Conservation (phyloP, 2,329 filamentous ascomycete genomes). For the Didymella keratinophila region DNA sequence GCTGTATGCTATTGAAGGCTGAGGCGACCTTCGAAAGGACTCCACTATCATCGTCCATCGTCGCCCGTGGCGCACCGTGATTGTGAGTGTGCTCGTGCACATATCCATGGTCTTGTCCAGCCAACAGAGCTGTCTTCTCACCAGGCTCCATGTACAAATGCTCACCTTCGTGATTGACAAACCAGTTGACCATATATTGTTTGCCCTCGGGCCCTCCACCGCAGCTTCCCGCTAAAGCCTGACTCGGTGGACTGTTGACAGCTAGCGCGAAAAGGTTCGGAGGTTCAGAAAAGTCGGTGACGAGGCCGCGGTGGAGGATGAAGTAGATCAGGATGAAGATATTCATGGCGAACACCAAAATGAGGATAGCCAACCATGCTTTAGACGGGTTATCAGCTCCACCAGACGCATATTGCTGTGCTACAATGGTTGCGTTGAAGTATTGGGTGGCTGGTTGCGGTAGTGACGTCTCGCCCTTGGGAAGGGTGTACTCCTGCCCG, state of each 20-base stretch:
- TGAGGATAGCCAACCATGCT: conserved; percentile 72
- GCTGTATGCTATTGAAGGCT: conserved; percentile 10
- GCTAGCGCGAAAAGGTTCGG: conserved; percentile 77
- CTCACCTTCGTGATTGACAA: conserved; percentile 56
- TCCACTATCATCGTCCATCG: conserved; percentile 1
- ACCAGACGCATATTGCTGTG: conserved; percentile 75
- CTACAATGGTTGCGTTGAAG: conserved; percentile 71
- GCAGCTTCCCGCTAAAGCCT: conserved; percentile 63
- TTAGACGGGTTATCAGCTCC: conserved; percentile 67
- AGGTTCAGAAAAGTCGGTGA: conserved; percentile 82
- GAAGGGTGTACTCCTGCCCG: conserved; percentile 45
- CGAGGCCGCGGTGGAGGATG: conserved; percentile 65
- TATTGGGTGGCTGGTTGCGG: conserved; percentile 59
- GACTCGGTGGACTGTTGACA: conserved; percentile 67
- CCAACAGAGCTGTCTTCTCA: conserved; percentile 37
- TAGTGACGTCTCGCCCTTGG: conserved; percentile 41
- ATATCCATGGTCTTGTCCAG: conserved; percentile 20
- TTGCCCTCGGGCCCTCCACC: conserved; percentile 62
- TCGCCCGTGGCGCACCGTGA: not conserved
- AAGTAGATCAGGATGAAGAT: conserved; percentile 71
- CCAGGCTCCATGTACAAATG: conserved; percentile 63
- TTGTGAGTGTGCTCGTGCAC: conserved; percentile 11
- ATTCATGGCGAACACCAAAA: conserved; percentile 72
- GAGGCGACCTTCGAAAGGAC: conserved; percentile 8
- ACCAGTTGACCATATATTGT: conserved; percentile 58